phyloP scores from a whole-genome alignment of 345 rosid species.

The Citrus australasica region DNA sequence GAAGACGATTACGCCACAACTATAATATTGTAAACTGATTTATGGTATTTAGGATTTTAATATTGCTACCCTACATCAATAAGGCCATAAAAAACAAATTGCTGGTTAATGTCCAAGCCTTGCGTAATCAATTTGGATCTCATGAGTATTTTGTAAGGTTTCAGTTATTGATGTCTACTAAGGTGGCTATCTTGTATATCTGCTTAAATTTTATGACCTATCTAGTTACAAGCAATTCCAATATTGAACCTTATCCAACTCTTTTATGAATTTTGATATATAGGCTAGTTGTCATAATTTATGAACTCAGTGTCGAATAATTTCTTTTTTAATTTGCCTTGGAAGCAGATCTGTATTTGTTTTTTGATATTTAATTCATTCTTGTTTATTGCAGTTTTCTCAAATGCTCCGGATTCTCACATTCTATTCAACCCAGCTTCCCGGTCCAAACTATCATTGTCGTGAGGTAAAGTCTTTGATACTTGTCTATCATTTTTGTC shows the following conservation, averaged over 20 bases:
- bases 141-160: background rate
- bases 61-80: background rate
- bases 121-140: background rate
- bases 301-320: background rate
- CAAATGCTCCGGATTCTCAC: constrained; percentile 85
- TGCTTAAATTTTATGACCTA: background rate
- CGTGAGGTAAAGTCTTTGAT: constrained; percentile 59
- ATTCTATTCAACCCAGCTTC: constrained; percentile 96
- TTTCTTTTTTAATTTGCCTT: background rate
- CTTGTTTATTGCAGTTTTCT: constrained; percentile 55
- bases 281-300: background rate
- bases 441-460: constrained; percentile 98
- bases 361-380: constrained; percentile 14
- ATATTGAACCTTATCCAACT: background rate
- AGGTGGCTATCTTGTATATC: background rate
- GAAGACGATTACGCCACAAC: background rate
- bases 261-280: background rate
- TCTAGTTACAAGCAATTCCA: background rate
- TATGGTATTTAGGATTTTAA: background rate
- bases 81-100: background rate
- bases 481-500: background rate
- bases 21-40: background rate
- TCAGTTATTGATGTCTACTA: background rate
- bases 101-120: background rate
- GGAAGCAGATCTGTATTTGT: background rate